Percentiles rank a stretch among this genome's conserved stretches.
phyloP scores from a whole-genome alignment of 73 alveolate species.

The Blepharisma japonicum region DNA sequence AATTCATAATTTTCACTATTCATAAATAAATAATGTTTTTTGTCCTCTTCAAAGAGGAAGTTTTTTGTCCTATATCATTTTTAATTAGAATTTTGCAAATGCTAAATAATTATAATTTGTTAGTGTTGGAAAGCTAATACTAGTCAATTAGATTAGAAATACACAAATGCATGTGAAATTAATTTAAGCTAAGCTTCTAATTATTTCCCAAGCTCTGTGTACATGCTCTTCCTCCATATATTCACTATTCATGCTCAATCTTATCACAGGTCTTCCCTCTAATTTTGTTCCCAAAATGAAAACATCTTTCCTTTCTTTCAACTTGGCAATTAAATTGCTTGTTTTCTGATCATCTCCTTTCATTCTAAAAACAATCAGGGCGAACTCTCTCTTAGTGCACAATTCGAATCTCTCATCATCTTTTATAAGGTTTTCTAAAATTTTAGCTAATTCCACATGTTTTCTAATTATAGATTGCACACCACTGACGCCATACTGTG shows the following conservation, averaged over 20 bases:
- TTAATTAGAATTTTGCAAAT: too few relatives aligned
- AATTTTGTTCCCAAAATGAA: neutral
- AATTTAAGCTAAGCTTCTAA: neutral
- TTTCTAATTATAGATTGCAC: neutral
- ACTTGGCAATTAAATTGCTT: neutral
- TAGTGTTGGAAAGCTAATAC: too few relatives aligned
- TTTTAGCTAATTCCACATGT: neutral
- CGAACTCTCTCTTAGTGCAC: constrained; percentile 10
- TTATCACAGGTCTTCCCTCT: neutral
- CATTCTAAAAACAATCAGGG: constrained; percentile 28
- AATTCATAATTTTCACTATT: too few relatives aligned
- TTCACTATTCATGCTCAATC: constrained; percentile 1
- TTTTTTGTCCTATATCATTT: too few relatives aligned
- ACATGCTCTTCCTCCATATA: neutral
- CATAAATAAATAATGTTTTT: too few relatives aligned
- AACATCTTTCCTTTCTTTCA: neutral
- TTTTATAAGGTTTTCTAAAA: neutral
- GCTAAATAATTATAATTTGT: too few relatives aligned
- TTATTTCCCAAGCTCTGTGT: constrained; percentile 14
- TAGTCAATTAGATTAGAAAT: too few relatives aligned
- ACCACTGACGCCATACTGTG: constrained; percentile 8
- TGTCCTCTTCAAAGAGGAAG: too few relatives aligned
- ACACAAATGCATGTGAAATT: too few relatives aligned
- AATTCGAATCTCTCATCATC: constrained; percentile 24
- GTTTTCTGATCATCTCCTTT: constrained; percentile 28